Percentiles rank a stretch among this genome's conserved stretches.
phyloP scores from a whole-genome alignment of 2,329 filamentous ascomycete species.

The Shiraia sp. region DNA sequence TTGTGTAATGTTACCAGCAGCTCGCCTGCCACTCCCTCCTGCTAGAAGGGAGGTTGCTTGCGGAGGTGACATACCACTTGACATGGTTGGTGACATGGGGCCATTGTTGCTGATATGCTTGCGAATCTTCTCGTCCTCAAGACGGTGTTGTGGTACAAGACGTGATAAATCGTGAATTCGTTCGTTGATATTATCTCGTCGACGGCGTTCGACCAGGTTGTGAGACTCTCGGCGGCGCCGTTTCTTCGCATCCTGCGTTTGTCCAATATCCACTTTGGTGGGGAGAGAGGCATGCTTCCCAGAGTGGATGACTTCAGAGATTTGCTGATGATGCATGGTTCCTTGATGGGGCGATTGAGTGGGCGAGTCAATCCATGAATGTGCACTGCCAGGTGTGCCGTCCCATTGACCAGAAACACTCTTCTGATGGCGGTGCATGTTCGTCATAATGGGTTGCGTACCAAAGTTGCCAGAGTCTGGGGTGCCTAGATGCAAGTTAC shows the following conservation, averaged over 20 bases:
- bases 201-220: slow-evolving; percentile 91
- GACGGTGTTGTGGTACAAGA: slow-evolving; percentile 85
- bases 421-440: slow-evolving; percentile 72
- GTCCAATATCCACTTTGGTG: slow-evolving; percentile 71
- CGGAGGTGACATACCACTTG: slow-evolving; percentile 69
- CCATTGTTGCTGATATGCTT: slow-evolving; percentile 94
- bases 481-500: slow-evolving; percentile 70
- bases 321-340: slow-evolving; percentile 71
- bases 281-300: slow-evolving; percentile 89
- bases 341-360: slow-evolving; percentile 80
- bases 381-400: slow-evolving; percentile 79
- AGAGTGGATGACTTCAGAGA: slow-evolving; percentile 82
- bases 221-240: slow-evolving; percentile 91
- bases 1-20: slow-evolving; percentile 84
- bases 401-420: slow-evolving; percentile 89
- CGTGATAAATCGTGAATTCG: slow-evolving; percentile 95
- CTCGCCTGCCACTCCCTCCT: slow-evolving; percentile 79
- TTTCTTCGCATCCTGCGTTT: slow-evolving; percentile 91
- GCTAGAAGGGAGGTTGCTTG: slow-evolving; percentile 85
- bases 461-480: slow-evolving; percentile 74
- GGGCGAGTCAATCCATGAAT: slow-evolving; percentile 86
- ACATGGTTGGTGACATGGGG: slow-evolving; percentile 80
- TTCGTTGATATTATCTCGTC: slow-evolving; percentile 98
- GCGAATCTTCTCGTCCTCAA: slow-evolving; percentile 96
- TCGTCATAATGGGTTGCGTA: slow-evolving; percentile 76